Evolutionary conservation across 768 basidiomycete genomes (phyloP), one percentile per base, ranked within the genome.

Genomic region (Xerocomellus chrysenteron): DNA sequence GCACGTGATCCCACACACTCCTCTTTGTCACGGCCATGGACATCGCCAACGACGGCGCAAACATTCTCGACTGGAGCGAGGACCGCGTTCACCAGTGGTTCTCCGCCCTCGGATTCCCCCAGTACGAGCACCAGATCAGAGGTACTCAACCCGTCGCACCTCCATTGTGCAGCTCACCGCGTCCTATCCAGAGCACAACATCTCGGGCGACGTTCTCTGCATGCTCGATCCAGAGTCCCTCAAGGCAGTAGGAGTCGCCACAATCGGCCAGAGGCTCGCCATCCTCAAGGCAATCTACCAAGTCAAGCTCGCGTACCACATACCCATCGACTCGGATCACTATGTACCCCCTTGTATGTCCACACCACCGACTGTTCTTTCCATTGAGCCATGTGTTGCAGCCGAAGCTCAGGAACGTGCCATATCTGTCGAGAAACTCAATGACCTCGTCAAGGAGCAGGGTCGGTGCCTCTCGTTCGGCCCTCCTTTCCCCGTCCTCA

Each of bases 251-350:
- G 97, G 97, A 9, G 82, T 99, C 42, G 68, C 82, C n/a, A 92
- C 90, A 36, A 83, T 98, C 60, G 97, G 97, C 21, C 95, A 98
- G 73, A 80, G 97, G 53, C 75, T 99, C 36, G 80, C 90, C 43
- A 93, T 98, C 60, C 85, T 98, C 70, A 95, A 94, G 72, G 88
- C 90, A 47, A 86, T 98, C 55, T 98, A 97, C 75, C 84, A 85
- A 51, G 77, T 92, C 65, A 99, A 99, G 78, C 74, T 94, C 50
- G 84, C 85, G 2, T 82, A 95, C 66, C 85, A 85, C 59, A 78
- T 99, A 50, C 85, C 90, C 37, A 85, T 95, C 62, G 91, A 92
- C 56, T 76, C 87, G 39, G 88, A 90, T 59, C 82, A 92, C 64
- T 97, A 93, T 69, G 82, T 94, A 14, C 94, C 94, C 10, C 92